These are phyloP conservation scores for Pestalotiopsis sp. DNA, from an alignment of 2,329 filamentous ascomycete species.

Conservation along the genomic window DNA sequence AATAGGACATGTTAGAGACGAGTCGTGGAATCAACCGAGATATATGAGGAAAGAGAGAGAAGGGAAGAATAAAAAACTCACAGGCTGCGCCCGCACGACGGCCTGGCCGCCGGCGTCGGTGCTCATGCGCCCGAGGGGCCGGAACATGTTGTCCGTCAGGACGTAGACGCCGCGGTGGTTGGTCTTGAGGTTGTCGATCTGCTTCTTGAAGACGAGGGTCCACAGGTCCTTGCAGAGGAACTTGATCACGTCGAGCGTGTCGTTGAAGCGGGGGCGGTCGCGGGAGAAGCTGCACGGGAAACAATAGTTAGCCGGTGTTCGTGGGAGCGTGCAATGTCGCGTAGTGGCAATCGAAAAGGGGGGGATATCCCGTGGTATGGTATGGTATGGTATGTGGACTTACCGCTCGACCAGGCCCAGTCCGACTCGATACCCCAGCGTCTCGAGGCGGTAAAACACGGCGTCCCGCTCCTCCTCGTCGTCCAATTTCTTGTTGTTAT, in stretches of 20 bases:
- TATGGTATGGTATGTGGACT: conserved; percentile 27
- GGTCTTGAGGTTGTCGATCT: conserved; percentile 97
- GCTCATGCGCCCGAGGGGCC: conserved; percentile 86
- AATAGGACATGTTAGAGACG: conserved; percentile 2
- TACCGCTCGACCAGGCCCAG: conserved; percentile 90
- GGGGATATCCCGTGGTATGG: neutral
- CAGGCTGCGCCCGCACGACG: conserved; percentile 74
- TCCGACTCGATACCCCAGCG: conserved; percentile 86
- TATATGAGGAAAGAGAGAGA: neutral
- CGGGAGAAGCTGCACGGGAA: conserved; percentile 64
- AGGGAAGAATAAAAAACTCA: conserved; percentile 43
- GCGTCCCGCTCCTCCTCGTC: conserved; percentile 84
- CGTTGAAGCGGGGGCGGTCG: conserved; percentile 83
- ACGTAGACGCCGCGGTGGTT: conserved; percentile 98
- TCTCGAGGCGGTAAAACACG: conserved; percentile 81
- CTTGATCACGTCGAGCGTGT: conserved; percentile 94
- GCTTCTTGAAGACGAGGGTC: conserved; percentile 92
- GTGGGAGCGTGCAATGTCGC: conserved; percentile 3
- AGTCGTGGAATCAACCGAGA: neutral
- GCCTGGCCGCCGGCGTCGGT: conserved; percentile 75
- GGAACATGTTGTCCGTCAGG: conserved; percentile 88
- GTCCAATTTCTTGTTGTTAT: conserved; percentile 46
- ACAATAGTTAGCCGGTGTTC: too few relatives aligned
- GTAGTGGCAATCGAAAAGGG: neutral
- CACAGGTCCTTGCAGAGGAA: conserved; percentile 98